Evolutionary conservation across 352 stramenopile genomes (phyloP), one percentile per base, ranked within the genome.

Genomic region (Phytophthora cajani): DNA sequence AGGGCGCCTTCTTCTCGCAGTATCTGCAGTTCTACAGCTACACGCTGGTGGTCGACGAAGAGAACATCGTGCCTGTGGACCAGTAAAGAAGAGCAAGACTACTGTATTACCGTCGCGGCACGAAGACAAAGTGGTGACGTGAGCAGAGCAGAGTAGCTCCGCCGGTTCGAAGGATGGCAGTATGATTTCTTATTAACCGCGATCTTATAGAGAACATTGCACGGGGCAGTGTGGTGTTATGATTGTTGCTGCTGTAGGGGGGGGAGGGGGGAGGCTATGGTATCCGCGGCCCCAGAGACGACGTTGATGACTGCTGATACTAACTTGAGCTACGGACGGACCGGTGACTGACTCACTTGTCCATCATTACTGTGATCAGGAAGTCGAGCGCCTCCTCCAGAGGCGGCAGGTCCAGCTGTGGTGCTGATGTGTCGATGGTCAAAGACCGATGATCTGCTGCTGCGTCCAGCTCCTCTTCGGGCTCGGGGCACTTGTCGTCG

Each of bases 21-120:
- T 91, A 88, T 72, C 58, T 91, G 51, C 88, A 95, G 74, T 95
- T 90, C 60, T 95, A 92, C 62, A 93, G 82, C 74, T 95, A 95
- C 77, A 79, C 82, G 51, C 67, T 95, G 50, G 73, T 92, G 19
- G 85, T 95, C 46, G 85, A 95, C 69, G 85, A 91, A 44, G 84
- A 91, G 66, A 84, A 93, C 57, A 76, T 93, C 38, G 65, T 82
- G 33, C 81, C 85, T 8, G 14, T 90, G 47, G 69, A 78, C 32
- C 60, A 74, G 32, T 77, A 74, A 33, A 27, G n/a, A 11, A 46
- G 30, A 17, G 17, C 14, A 47, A 19, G 10, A 21, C 16, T 30
- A 36, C 16, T 52, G 16, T 54, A 33, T n/a, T 14, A 57, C 60
- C 10, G 38, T 62, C 56, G 52, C 60, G 62, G n/a, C 42, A 71